Evolutionary conservation across 805 yeast species (phyloP).

Genomic region (Vanderwaltozyma polyspora): DNA sequence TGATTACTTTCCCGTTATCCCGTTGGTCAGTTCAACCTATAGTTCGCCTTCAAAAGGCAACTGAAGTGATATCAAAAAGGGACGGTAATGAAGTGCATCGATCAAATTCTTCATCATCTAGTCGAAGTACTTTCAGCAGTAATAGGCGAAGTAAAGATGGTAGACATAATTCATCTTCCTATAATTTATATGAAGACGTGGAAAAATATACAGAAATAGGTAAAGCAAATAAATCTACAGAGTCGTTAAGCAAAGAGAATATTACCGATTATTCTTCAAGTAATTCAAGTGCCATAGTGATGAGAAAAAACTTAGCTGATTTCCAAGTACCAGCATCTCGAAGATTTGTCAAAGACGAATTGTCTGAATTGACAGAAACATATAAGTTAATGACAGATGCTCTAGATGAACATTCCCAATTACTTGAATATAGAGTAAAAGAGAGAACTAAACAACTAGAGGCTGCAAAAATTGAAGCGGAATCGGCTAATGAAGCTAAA

Average conservation of each 20-base stretch:
- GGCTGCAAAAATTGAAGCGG: conserved; percentile 79
- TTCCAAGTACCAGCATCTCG: conserved; percentile 37
- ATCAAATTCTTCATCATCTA: neutral
- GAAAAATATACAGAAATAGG: neutral
- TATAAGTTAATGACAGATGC: conserved; percentile 89
- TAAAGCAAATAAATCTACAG: neutral
- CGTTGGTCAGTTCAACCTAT: conserved; percentile 81
- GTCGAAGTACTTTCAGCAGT: neutral
- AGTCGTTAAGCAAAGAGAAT: neutral
- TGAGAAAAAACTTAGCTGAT: conserved; percentile 21
- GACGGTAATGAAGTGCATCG: conserved; percentile 30
- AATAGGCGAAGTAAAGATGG: neutral
- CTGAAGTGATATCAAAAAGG: conserved; percentile 48
- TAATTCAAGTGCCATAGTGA: conserved; percentile 13
- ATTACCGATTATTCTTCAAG: neutral
- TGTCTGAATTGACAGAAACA: conserved; percentile 77
- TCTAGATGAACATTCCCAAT: conserved; percentile 69
- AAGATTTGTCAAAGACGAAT: conserved; percentile 64
- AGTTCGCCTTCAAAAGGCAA: conserved; percentile 65
- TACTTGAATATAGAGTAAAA: conserved; percentile 78
- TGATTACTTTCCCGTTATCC: conserved; percentile 73
- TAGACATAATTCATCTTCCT: neutral
- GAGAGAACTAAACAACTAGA: conserved; percentile 82
- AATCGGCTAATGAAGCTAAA: conserved; percentile 92
- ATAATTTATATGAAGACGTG: neutral